These are phyloP conservation scores for Apiotrichum gracile DNA, from an alignment of 1,284 basidiomycete species.

Conservation along the genomic window DNA sequence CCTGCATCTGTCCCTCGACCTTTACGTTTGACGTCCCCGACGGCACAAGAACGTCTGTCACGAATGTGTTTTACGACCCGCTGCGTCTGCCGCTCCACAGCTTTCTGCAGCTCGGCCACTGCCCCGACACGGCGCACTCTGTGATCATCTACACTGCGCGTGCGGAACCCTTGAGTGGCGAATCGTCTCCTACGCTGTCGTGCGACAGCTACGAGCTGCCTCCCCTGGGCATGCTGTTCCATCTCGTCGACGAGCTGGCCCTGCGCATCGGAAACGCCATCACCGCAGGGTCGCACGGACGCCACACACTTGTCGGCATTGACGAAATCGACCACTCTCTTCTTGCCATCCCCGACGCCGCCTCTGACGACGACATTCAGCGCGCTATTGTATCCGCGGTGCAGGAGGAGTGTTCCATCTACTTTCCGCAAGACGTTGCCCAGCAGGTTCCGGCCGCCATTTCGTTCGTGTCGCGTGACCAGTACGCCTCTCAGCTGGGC, in stretches of 20 bases:
- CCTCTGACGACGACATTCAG: neutral
- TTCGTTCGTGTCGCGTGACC: neutral
- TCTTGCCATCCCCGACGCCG: slow-evolving; percentile 1
- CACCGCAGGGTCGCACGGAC: no score
- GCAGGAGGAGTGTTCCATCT: neutral
- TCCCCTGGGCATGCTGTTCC: slow-evolving; percentile 4
- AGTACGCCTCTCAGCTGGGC: neutral
- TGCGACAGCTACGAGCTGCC: neutral
- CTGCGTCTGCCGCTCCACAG: neutral
- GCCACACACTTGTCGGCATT: slow-evolving; percentile 4
- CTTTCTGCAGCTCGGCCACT: neutral
- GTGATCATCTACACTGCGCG: slow-evolving; percentile 2
- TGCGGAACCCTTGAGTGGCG: neutral
- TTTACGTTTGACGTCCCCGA: slow-evolving; percentile 1
- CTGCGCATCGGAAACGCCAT: neutral
- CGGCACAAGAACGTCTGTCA: neutral
- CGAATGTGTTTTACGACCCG: neutral
- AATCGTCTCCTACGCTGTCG: neutral
- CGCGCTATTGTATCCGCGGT: neutral
- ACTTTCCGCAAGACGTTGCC: neutral
- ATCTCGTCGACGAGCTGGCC: slow-evolving; percentile 5
- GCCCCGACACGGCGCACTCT: neutral
- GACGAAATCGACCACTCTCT: slow-evolving; percentile 1
- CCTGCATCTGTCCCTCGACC: neutral
- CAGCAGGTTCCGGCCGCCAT: neutral